Base-by-base conservation (phyloP, 495 filamentous ascomycete genomes). In the Aspergillus bridgeri region DNA sequence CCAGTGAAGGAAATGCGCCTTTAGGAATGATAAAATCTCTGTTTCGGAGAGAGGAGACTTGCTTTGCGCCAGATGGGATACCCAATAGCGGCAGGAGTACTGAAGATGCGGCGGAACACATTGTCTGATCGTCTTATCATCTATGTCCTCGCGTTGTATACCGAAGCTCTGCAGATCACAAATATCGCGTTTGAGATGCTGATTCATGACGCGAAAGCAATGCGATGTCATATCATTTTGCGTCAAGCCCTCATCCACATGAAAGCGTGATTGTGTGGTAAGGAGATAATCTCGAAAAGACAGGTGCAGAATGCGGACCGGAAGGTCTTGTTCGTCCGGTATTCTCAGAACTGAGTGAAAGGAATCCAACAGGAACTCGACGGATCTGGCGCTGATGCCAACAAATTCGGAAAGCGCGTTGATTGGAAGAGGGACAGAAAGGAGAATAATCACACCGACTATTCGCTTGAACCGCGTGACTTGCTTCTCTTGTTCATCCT, bases 31-130 rank as follows among this genome's bases (percentile, higher is more conserved):
- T 48, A 52, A 54, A n/a, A 50, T 15, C 24, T 23, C 23, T n/a
- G 21, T 50, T 23, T 50, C 15, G 19, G 48, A 50, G 20, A n/a
- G 17, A 50, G 20, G 21, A 5, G 21, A n/a, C 24, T 23, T 27
- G 17, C 48, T 27, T 27, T 50, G 20, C 17, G 17, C 11, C 18
- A 77, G 27, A 65, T 83, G 75, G 51, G 70, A 33, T 51, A 75
- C 65, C 79, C 74, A 83, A 57, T 77, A 76, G 15, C 59, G 64
- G 59, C 73, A 81, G 47, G 71, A 57, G 54, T 81, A 76, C 60
- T 65, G 57, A 43, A 71, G 49, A 48, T 69, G 63, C 29, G 60
- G 6, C 23, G 68, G 59, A n/a, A 80, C 42, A 29, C 48, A 58
- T 0, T 63, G 24, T 13, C 43, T 25, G 33, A 75, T 66, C 3